phyloP scores from a whole-genome alignment of 1,139 yeast species.

The Schizosaccharomyces versatilis region DNA sequence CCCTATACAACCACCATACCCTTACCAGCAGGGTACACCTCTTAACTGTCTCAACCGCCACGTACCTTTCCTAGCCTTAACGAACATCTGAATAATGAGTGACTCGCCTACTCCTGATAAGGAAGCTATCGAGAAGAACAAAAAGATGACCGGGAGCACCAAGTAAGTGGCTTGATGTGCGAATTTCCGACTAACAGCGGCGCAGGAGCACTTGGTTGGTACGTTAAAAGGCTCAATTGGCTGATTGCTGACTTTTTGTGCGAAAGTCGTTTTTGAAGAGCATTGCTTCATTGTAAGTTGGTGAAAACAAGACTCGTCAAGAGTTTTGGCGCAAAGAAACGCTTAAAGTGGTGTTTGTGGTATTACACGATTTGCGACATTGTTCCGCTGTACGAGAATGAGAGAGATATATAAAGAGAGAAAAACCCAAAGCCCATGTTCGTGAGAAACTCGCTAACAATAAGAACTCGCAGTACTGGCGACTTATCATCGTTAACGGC shows the following conservation, averaged over 20 bases:
- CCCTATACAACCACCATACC: not conserved
- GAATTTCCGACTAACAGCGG: not conserved
- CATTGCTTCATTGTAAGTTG: not conserved
- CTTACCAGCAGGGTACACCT: not conserved
- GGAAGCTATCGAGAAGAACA: slow-evolving; percentile 47
- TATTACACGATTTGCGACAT: too few species aligned
- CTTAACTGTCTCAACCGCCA: slow-evolving; percentile 19
- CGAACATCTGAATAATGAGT: not conserved
- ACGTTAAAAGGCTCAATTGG: not conserved
- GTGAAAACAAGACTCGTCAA: too few species aligned
- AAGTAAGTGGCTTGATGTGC: slow-evolving; percentile 17
- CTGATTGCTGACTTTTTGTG: slow-evolving; percentile 76
- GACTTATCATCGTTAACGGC: slow-evolving; percentile 86
- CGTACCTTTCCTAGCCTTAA: not conserved
- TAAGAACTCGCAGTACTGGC: slow-evolving; percentile 37
- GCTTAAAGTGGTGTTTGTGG: too few species aligned
- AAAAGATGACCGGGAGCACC: slow-evolving; percentile 88
- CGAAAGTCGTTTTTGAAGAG: slow-evolving; percentile 20
- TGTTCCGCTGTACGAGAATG: too few species aligned
- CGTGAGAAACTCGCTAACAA: not conserved
- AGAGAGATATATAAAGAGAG: too few species aligned
- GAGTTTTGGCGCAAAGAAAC: not conserved
- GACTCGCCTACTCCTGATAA: not conserved
- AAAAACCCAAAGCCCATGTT: too few species aligned
- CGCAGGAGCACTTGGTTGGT: slow-evolving; percentile 1